phyloP scores from a whole-genome alignment of 345 rosid genomes.

The Brassica nigra region DNA sequence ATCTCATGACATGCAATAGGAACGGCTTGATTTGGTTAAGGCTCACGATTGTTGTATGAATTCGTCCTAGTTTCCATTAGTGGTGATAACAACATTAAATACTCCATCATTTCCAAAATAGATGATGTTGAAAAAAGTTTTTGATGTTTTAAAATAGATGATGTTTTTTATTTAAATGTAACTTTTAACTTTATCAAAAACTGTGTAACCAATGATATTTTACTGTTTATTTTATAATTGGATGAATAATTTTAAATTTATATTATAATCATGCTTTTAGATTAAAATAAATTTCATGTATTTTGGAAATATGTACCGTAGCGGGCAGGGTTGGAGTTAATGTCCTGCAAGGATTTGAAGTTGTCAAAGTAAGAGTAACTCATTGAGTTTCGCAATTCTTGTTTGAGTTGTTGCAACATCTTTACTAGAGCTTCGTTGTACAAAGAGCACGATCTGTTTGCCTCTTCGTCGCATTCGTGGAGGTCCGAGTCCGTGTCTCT shows the following conservation, averaged over 20 bases:
- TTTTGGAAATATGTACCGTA: slow-evolving; percentile 42
- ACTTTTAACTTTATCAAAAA: no score
- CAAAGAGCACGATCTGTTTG: slow-evolving; percentile 43
- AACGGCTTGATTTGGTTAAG: neutral
- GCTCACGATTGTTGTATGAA: neutral
- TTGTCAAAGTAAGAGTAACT: slow-evolving; percentile 61
- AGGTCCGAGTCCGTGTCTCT: slow-evolving; percentile 44
- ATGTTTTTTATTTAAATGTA: no score
- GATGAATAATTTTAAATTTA: no score
- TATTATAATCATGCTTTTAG: no score
- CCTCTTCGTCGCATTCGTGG: slow-evolving; percentile 49
- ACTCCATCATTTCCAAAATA: neutral
- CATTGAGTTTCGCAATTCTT: slow-evolving; percentile 45
- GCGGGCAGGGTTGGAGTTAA: slow-evolving; percentile 45
- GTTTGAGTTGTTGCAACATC: slow-evolving; percentile 45
- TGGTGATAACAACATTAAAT: neutral
- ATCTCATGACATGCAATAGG: slow-evolving; percentile 1
- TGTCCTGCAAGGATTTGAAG: slow-evolving; percentile 39
- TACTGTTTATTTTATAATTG: no score
- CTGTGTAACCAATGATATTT: no score
- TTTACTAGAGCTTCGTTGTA: slow-evolving; percentile 54
- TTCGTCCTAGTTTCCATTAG: neutral
- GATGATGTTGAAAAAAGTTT: no score
- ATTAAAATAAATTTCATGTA: no score
- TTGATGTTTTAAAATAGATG: no score